These are phyloP conservation scores for Chenopodium formosanum DNA, from an alignment of 148 eudicot genomes.

Conservation along the genomic window DNA sequence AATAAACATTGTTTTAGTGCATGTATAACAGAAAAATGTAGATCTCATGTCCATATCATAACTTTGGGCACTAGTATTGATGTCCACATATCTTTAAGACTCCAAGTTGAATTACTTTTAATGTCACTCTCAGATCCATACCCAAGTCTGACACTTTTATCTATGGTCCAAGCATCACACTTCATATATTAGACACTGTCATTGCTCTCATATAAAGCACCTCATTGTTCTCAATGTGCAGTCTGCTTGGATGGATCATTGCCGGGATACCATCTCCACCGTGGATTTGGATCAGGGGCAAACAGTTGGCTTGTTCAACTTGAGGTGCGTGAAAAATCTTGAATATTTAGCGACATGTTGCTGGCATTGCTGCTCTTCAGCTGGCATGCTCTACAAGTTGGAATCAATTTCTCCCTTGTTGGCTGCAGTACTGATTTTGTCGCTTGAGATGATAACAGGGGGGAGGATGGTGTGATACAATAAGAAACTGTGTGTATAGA, in stretches of 20 bases:
- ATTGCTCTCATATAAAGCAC: neutral
- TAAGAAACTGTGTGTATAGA: slow-evolving; percentile 76
- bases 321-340: slow-evolving; percentile 61
- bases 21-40: too few species aligned
- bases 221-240: slow-evolving; percentile 24
- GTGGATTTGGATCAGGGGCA: slow-evolving; percentile 84
- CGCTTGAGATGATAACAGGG: slow-evolving; percentile 56
- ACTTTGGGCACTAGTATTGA: neutral
- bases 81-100: neutral
- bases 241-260: slow-evolving; percentile 96
- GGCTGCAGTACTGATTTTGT: slow-evolving; percentile 19
- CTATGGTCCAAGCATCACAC: neutral
- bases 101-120: neutral
- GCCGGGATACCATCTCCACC: slow-evolving; percentile 90
- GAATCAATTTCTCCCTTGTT: neutral
- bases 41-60: neutral
- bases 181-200: neutral
- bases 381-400: slow-evolving; percentile 22
- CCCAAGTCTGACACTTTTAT: neutral
- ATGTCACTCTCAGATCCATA: neutral
- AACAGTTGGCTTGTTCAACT: slow-evolving; percentile 94
- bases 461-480: slow-evolving; percentile 95
- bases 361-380: neutral
- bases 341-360: slow-evolving; percentile 19
- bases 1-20: neutral